phyloP scores from a whole-genome alignment of 139 green algal genomes.

The Tetradesmus obliquus region DNA sequence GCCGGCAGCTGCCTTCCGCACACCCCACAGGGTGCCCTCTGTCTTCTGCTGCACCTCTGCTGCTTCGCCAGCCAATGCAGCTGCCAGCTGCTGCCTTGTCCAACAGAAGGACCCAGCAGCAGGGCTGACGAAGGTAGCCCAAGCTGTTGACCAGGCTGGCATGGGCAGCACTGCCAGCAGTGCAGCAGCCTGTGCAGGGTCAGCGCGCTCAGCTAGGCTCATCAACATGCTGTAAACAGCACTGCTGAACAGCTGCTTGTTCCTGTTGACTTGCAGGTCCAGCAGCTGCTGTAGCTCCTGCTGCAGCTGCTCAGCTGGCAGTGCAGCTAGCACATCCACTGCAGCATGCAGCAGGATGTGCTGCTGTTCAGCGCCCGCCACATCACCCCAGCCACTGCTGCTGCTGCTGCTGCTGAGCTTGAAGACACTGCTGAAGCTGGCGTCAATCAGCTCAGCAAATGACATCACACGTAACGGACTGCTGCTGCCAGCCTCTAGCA shows the following conservation, averaged over 20 bases:
- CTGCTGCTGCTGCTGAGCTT: background rate
- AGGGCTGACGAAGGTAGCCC: constrained; percentile 27
- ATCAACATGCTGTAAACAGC: background rate
- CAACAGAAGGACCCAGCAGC: constrained; percentile 15
- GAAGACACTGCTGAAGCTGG: background rate
- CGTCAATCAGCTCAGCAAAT: constrained; percentile 1
- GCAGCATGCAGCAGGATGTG: background rate
- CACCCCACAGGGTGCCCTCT: background rate
- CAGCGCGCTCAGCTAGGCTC: background rate
- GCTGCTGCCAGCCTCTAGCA: constrained; percentile 15
- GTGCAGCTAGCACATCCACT: background rate
- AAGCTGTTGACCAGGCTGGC: constrained; percentile 12
- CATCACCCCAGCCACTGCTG: background rate
- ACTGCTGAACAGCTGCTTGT: background rate
- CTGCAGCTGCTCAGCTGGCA: constrained; percentile 18
- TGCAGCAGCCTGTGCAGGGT: background rate
- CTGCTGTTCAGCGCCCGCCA: background rate
- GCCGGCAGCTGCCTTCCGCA: background rate
- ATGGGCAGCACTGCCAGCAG: constrained; percentile 17
- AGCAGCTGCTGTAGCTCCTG: constrained; percentile 19
- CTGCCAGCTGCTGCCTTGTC: constrained; percentile 15
- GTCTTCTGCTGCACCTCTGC: background rate
- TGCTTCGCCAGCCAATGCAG: background rate
- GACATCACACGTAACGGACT: background rate
- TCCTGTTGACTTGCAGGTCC: background rate